Base-by-base conservation (phyloP, 192 early-diverging fungal genomes). In the Backusella psychrophila region DNA sequence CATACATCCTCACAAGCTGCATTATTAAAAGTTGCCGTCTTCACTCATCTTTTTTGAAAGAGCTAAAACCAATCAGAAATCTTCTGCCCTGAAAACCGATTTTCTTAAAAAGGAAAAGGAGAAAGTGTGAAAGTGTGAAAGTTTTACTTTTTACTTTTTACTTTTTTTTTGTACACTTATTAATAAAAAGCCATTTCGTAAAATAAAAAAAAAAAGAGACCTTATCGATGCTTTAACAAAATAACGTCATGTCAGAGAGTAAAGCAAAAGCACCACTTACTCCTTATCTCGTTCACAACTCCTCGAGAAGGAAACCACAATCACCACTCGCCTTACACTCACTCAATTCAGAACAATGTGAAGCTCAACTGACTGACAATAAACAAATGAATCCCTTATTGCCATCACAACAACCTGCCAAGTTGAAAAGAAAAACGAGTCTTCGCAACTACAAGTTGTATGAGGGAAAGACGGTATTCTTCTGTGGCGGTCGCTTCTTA, bases 401-500 rank as follows among this genome's bases (percentile, higher is more conserved):
- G 21, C 0, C 53, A 21, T 7, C 53, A 56, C 11, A 29, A 11
- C 21, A 63, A 29, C 56, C 29, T 14, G 56, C 29, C 9, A 63
- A 63, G 26, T 15, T 63, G 12, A 63, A 63, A 29, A 23, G 56
- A 29, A n/a, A 26, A 29, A 63, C 56, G 29, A 63, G n/a, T 26
- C 23, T 72, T 63, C 65, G 80, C 6, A 81, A 84, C 66, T 87
- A 87, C 69, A 78, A 87, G 66, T n/a, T 82, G 4, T 87, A 81
- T 73, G 78, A 80, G n/a, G 86, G 86, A 29, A 74, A 77, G 72
- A 91, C 86, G 80, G 78, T 85, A 49, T 91, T 90, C 79, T 86
- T 88, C 65, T 85, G 87, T 19, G 78, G 85, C 12, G 91, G 91
- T 0, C 87, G 90, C 21, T 77, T 86, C 38, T 82, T 91, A 65